Conservation (phyloP, 176 grass and related monocot genomes). For the Lolium perenne region DNA sequence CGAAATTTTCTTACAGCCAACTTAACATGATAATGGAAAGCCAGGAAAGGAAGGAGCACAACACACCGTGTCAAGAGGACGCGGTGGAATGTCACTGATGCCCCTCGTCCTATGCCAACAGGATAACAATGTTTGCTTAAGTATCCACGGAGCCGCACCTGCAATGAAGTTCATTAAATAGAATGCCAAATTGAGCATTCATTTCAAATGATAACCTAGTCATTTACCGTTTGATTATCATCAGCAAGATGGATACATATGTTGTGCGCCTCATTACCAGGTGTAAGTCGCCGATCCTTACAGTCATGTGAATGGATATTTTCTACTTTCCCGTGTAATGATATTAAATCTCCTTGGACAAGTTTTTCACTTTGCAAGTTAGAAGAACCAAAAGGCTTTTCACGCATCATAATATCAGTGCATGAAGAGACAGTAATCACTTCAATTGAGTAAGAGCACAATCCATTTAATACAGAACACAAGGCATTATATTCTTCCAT, state of each 20-base stretch:
- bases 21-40: slow-evolving; percentile 32
- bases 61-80: slow-evolving; percentile 69
- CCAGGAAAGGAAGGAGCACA: slow-evolving; percentile 30
- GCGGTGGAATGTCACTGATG: slow-evolving; percentile 70
- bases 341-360: slow-evolving; percentile 69
- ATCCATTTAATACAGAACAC: slow-evolving; percentile 38
- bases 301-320: slow-evolving; percentile 60
- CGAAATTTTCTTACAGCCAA: slow-evolving; percentile 1
- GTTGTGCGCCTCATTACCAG: slow-evolving; percentile 46
- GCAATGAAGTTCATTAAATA: slow-evolving; percentile 45
- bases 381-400: slow-evolving; percentile 49
- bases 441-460: slow-evolving; percentile 52
- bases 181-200: slow-evolving; percentile 35
- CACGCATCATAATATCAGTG: slow-evolving; percentile 59
- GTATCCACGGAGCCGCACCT: slow-evolving; percentile 75
- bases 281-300: slow-evolving; percentile 40
- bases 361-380: slow-evolving; percentile 43
- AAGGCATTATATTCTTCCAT: slow-evolving; percentile 33
- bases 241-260: slow-evolving; percentile 84
- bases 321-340: slow-evolving; percentile 72
- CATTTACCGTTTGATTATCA: slow-evolving; percentile 71
- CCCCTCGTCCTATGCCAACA: slow-evolving; percentile 76
- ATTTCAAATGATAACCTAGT: slow-evolving; percentile 38
- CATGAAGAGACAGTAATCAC: slow-evolving; percentile 74
- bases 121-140: slow-evolving; percentile 61